Evolutionary conservation across 140 eudicot species (phyloP), one percentile per base, ranked within the genome.

Genomic region (Erigeron philadelphicus): DNA sequence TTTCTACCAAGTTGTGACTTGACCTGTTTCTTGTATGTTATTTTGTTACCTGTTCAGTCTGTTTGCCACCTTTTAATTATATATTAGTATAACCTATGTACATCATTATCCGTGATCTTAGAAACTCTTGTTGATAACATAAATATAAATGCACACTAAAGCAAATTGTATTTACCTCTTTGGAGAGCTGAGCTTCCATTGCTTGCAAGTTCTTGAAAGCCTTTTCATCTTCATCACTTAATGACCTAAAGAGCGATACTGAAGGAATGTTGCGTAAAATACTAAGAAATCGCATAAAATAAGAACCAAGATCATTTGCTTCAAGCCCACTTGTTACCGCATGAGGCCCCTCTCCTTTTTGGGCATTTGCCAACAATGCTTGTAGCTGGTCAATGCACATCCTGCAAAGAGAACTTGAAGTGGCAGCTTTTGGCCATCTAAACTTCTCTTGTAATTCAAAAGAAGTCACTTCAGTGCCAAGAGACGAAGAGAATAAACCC

Each of bases 401-500:
- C 73, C 87, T 81, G 50, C 80, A 82, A 73, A 89, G 88, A 81
- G 91, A 82, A 74, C 79, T 85, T 45, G 99, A 86, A 12, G 84
- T 89, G 9, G 91, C 85, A 4, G 86, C 82, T 72, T 87, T 94
- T 40, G 99, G 99, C 99, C 97, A 94, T 74, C 87, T 78, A 76
- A 89, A 85, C 84, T 85, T 94, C 67, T 94, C 96, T 58, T 81
- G 79, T 57, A 94, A 71, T 53, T 94, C 97, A 79, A 94, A 89
- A 19, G 99, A 94, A 63, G 99, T 94, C 76, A 94, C 97, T 80
- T 94, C 99, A 23, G 95, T 87, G 42, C 99, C 99, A 58, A 93
- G 94, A 59, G 97, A 83, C 9, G 96, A 87, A 67, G 89, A 93
- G 66, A 93, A 93, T 58, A 93, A 64, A 23, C 99, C 99, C 78